Evolutionary conservation across 257 asterid genomes (phyloP), one percentile per base, ranked within the genome.

Genomic region (Solanum chiquidenum): DNA sequence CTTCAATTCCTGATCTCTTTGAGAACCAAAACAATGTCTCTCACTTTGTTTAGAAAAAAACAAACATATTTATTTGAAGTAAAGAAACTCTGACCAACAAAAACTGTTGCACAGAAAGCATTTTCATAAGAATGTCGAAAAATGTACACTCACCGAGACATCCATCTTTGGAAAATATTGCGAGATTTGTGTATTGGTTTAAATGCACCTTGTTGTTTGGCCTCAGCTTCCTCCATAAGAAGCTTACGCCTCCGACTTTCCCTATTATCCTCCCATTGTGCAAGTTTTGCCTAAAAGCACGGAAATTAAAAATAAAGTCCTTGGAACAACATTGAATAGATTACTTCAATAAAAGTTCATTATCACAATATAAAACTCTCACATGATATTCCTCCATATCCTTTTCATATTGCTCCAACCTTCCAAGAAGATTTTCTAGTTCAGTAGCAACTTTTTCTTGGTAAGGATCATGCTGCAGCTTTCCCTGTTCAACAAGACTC

Each of bases 331-430:
- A 88, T 5, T 80, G 14, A 66, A 55, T 25, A 13, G 34, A 83
- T 42, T 18, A 77, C 37, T 34, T 85, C 62, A 71, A 77, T 34
- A 73, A 72, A 85, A 84, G 75, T 86, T 37, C 73, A 66, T 42
- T 86, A 82, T 87, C 68, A 86, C 38, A 6, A 58, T 83, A 44
- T 49, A 27, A 55, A 89, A 88, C 82, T 87, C 92, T 73, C 89
- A 95, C 98, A 55, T 95, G 98, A 90, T 94, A 97, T 90, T 92
- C 94, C 92, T 92, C 92, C 99, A 97, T 95, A 84, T 97, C 98
- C 90, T 92, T 94, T 94, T 96, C 99, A 86, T 95, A 97, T 55
- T 90, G 95, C 90, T 92, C 92, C 91, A 97, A 92, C 91, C 97
- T 95, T 72, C 94, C 93, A 35, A 95, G 94, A 90, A 97, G 88